Conservation (phyloP, 768 basidiomycete genomes). For the Lactarius hengduanensis region DNA sequence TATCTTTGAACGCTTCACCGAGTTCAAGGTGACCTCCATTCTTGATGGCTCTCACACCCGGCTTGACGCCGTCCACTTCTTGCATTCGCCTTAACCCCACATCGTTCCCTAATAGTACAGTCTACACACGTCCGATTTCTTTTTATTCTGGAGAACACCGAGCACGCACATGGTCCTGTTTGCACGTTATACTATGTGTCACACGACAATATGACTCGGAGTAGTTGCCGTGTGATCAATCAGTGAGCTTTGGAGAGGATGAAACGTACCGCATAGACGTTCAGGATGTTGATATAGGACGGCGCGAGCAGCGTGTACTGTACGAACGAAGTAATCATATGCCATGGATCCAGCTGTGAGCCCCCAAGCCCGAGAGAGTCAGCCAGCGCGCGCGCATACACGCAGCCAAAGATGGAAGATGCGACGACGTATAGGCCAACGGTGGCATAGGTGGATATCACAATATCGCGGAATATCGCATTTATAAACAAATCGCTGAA, state of each 20-base stretch:
- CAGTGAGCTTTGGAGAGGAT: not conserved
- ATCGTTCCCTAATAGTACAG: too few species aligned
- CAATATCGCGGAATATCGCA: conserved; percentile 78
- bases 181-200: too few species aligned
- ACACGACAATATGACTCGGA: too few species aligned
- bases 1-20: too few species aligned
- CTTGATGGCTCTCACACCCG: too few species aligned
- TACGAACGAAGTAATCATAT: conserved; percentile 96
- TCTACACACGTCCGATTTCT: too few species aligned
- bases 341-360: conserved; percentile 89
- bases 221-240: not conserved
- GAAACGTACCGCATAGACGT: conserved; percentile 64
- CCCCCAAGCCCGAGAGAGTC: not conserved
- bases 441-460: conserved; percentile 83
- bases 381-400: conserved; percentile 14
- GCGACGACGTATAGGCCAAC: conserved; percentile 85
- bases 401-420: conserved; percentile 32
- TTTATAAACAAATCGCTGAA: conserved; percentile 72
- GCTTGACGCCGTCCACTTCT: too few species aligned
- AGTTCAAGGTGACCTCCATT: too few species aligned
- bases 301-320: conserved; percentile 92
- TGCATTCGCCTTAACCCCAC: too few species aligned
- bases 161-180: too few species aligned
- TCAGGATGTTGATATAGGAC: conserved; percentile 90
- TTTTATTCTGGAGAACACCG: too few species aligned